Conservation (phyloP, 2,329 filamentous ascomycete genomes). For the Talaromyces sp. region DNA sequence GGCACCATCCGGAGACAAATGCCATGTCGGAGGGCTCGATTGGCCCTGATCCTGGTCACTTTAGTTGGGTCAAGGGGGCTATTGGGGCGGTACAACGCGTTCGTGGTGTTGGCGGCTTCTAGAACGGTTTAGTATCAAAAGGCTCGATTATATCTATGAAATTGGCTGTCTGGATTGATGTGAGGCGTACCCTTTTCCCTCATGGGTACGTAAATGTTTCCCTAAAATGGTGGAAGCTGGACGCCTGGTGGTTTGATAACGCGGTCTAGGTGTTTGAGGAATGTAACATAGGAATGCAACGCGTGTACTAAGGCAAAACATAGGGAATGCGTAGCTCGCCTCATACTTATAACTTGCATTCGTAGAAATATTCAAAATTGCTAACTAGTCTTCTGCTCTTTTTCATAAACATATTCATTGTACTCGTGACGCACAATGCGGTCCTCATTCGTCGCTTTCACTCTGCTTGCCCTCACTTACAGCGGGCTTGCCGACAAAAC, state of each 20-base stretch:
- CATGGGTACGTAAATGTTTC: neutral
- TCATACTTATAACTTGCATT: neutral
- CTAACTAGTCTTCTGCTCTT: neutral
- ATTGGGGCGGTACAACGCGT: slow-evolving; percentile 57
- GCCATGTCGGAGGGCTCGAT: slow-evolving; percentile 47
- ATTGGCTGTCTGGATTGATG: neutral
- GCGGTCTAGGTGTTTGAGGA: neutral
- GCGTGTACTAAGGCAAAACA: neutral
- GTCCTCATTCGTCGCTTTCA: neutral
- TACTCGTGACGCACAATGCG: neutral
- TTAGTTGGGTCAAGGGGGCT: slow-evolving; percentile 57
- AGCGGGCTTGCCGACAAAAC: slow-evolving; percentile 19
- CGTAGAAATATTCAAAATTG: neutral
- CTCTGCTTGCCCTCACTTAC: neutral
- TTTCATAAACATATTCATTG: neutral
- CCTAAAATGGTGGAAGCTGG: no score
- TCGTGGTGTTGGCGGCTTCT: slow-evolving; percentile 54
- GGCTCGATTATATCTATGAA: neutral
- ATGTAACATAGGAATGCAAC: neutral
- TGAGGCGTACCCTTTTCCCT: neutral
- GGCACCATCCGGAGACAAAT: slow-evolving; percentile 51
- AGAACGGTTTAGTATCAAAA: neutral
- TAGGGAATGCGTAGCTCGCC: neutral
- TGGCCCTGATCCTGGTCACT: slow-evolving; percentile 50
- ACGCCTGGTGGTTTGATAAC: neutral